These are phyloP conservation scores for Peronospora farinosa DNA, from an alignment of 352 stramenopile genomes.

Conservation along the genomic window DNA sequence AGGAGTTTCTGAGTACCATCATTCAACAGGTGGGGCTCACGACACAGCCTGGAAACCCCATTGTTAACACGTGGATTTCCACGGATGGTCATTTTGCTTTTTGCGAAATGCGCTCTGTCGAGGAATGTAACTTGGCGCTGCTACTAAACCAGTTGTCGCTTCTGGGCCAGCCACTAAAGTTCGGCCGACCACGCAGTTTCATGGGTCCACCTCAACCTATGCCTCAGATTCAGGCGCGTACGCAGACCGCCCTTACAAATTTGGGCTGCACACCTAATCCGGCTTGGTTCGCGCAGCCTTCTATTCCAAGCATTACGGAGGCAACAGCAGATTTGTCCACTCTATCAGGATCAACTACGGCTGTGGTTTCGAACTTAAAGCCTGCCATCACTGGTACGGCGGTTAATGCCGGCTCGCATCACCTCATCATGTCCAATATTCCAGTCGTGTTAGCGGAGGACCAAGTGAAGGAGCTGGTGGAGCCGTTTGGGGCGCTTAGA, in stretches of 20 bases:
- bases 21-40: constrained; percentile 82
- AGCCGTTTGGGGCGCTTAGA: constrained; percentile 74
- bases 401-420: constrained; percentile 21
- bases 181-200: constrained; percentile 78
- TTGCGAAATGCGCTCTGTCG: constrained; percentile 81
- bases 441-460: constrained; percentile 64
- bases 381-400: neutral
- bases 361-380: constrained; percentile 6
- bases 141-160: constrained; percentile 77
- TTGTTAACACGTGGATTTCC: constrained; percentile 83
- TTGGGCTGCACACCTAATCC: constrained; percentile 78
- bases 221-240: constrained; percentile 52
- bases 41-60: constrained; percentile 71
- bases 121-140: constrained; percentile 82
- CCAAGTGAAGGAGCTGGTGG: constrained; percentile 78
- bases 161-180: constrained; percentile 79
- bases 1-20: constrained; percentile 84
- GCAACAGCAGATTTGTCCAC: constrained; percentile 7
- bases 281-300: constrained; percentile 56
- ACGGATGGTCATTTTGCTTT: constrained; percentile 84
- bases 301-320: constrained; percentile 15
- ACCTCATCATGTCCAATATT: constrained; percentile 80
- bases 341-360: constrained; percentile 9
- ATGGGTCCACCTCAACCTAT: constrained; percentile 77
- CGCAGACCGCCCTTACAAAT: constrained; percentile 75